Base-by-base conservation (phyloP, 2,329 filamentous ascomycete genomes). In the Periconia sp. region DNA sequence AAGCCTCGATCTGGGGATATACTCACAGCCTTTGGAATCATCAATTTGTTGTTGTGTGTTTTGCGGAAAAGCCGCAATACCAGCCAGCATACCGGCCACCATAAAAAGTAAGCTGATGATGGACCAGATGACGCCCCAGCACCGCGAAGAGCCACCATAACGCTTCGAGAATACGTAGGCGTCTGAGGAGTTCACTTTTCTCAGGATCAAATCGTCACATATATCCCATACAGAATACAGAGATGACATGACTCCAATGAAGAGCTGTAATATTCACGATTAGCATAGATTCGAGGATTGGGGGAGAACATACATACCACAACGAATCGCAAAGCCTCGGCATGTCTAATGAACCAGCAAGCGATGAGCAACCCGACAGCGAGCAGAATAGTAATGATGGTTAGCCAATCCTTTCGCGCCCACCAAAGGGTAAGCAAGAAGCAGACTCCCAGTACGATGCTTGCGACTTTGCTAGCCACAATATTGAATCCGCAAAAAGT, bases 171-270 rank as follows among this genome's bases (percentile, higher is more conserved):
- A 92, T 30, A 91, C 87, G 61, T 86, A 90, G 6, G 89, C 89
- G 67, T 93, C 89, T 5, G 88, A 91, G 19, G 82, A 85, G 72
- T 92, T 92, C 48, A 92, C 88, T 74, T 92, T 92, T 54, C 89
- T 82, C 5, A 92, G 76, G 60, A 93, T 91, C 31, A 92, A 78
- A 62, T 93, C 89, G 66, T 93, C 89, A 72, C 88, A 92, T 61
- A 92, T 92, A 77, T 92, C 89, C 89, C 89, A 92, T 6, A 90
- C 88, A 59, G 86, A 90, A 73, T 92, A 92, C 1, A 92, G 81
- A 1, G 85, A 87, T 7, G 85, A 89, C 89, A 92, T 92, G 62
- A 92, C 89, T 41, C 89, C 89, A 56, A 92, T 91, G 65, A 92
- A 92, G 27, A 92, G 80, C 77, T 84, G 55, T 17, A 1, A 37